These are phyloP conservation scores for Pneumocystis jirovecii DNA, from an alignment of 1,139 yeast species.

Conservation along the genomic window DNA sequence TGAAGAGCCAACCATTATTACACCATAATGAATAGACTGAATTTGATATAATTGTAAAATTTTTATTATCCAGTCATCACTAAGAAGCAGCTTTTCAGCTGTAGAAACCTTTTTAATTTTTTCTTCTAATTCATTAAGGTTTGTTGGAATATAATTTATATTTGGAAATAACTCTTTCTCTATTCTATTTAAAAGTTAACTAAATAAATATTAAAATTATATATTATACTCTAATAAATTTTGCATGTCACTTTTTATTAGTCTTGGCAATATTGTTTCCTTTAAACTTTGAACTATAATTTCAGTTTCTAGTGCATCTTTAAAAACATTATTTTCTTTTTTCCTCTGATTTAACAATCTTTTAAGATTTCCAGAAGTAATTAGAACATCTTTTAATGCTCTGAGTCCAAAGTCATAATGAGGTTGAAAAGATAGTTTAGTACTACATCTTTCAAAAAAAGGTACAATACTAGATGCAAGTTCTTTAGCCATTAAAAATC, in stretches of 20 bases:
- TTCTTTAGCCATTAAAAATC: constrained; percentile 38
- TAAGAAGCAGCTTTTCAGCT: constrained; percentile 18
- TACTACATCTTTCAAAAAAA: constrained; percentile 35
- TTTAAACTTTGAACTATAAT: constrained; percentile 40
- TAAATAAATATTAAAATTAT: neutral
- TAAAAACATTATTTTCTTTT: constrained; percentile 2
- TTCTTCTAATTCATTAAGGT: constrained; percentile 15
- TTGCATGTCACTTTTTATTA: constrained; percentile 37
- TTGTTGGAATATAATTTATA: constrained; percentile 16
- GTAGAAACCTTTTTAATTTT: constrained; percentile 19
- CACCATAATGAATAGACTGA: constrained; percentile 57
- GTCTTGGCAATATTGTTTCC: constrained; percentile 52
- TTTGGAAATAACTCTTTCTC: constrained; percentile 22
- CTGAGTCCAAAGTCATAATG: constrained; percentile 90
- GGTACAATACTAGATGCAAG: constrained; percentile 42
- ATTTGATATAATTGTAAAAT: constrained; percentile 49
- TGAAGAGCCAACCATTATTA: constrained; percentile 65
- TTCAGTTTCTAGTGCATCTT: constrained; percentile 25
- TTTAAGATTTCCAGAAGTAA: constrained; percentile 42
- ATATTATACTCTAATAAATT: constrained; percentile 23
- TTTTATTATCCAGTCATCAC: constrained; percentile 39
- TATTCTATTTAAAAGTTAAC: constrained; percentile 16
- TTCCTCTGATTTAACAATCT: constrained; percentile 17
- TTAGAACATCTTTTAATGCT: constrained; percentile 53
- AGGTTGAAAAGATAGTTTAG: constrained; percentile 35